Evolutionary conservation across 257 asterid genomes (phyloP), one percentile per base, ranked within the genome.

Genomic region (Penstemon eatonii): DNA sequence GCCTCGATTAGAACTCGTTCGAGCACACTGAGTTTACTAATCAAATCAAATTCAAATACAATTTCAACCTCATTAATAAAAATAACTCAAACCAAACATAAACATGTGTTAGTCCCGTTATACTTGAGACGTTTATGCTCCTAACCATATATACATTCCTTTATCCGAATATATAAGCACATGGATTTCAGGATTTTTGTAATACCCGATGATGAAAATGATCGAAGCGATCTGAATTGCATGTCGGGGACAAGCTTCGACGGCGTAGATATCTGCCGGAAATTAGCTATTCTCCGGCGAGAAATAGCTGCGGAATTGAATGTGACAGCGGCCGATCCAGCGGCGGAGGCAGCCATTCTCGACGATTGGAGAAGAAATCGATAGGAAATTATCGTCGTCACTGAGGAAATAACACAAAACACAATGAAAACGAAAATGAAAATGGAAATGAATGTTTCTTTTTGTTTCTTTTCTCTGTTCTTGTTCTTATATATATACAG

Each of bases 151-250:
- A 3, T 10, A 56, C 18, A 8, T 25, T 39, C 45, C 9, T 25
- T 64, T 8, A 67, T 8, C 25, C 37, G 13, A n/a, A 42, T 18
- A 56, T 51, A 41, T n/a, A 0, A 7, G 25, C 8, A 45, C 52
- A 8, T 40, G 62, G 49, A 45, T 4, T 7, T 39, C 56, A 51
- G 45, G 36, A 8, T 8, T 41, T 49, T 5, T 13, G 5, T 56
- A 25, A 65, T 74, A 82, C 92, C 84, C 45, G 80, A 56, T 70
- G 84, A 73, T 56, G 80, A 57, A 56, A 83, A 60, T 13, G 67
- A 62, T 15, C 67, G 67, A 4, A 43, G 18, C 3, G 88, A 69
- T 51, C 75, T 73, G 38, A 49, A 68, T 68, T 77, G 76, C 49
- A 73, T 75, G 47, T 63, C 41, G 38, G 73, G 75, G 61, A 68